Evolutionary conservation across 2,329 filamentous ascomycete species (phyloP), one percentile per base, ranked within the genome.

Genomic region (Cladophialophora exuberans): DNA sequence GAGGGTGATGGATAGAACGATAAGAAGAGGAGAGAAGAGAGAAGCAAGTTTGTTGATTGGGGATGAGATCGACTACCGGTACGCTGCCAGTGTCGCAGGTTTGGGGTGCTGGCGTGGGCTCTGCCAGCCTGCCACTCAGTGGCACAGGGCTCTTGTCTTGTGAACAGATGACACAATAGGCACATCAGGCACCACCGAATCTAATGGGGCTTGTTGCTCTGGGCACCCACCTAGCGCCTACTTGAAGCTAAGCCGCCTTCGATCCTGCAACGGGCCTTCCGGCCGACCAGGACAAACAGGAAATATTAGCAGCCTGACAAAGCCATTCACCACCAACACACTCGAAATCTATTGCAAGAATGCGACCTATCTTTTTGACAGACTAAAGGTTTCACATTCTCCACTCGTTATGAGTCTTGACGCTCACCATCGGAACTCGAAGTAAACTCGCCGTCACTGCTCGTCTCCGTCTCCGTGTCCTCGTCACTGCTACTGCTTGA

Each of bases 401-500:
- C n/a, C 17, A 3, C 6, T 22, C 2, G 13, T 26, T 15, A 26
- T 11, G n/a, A 36, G 20, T n/a, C 41, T 31, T 25, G 15, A 35
- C 25, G 43, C 17, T 23, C 45, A 35, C 15, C 48, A 28, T 54
- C 47, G 31, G 20, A 52, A 43, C 38, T 52, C 22, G 54, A n/a
- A n/a, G n/a, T n/a, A n/a, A n/a, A 52, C 42, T 57, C 54, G 22
- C 50, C 48, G 28, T 52, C 43, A 20, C 44, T 50, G 39, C 42
- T 44, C 18, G 25, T 30, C n/a, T n/a, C n/a, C n/a, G n/a, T n/a
- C n/a, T n/a, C n/a, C 3, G 83, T 89, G 2, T 99, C 93, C 92
- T 94, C 89, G 66, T 44, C 42, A 26, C 94, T 94, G 9, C 93
- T 97, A 75, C 81, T 93, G 20, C 85, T 85, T 53, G 90, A 97